A percentile compares a stretch with the other conserved stretches of the same genome.
phyloP scores from a whole-genome alignment of 805 yeast species.

The Wickerhamiella hasegawae region DNA sequence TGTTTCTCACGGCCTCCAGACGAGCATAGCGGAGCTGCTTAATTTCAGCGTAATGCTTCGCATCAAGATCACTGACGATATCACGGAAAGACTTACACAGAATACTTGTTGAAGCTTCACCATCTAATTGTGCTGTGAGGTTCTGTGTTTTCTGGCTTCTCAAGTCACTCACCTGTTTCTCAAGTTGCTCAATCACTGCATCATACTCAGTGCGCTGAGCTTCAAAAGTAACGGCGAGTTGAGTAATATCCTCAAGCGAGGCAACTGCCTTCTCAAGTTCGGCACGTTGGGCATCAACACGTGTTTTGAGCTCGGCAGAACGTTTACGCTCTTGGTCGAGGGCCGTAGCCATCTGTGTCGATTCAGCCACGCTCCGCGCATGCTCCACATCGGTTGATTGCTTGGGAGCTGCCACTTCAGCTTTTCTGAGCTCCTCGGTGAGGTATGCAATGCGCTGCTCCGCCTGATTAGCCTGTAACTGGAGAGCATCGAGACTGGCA shows the following conservation, averaged over 20 bases:
- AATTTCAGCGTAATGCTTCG: constrained; percentile 17
- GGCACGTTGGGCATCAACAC: constrained; percentile 17
- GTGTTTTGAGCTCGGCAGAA: constrained; percentile 16
- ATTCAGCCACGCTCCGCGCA: constrained; percentile 2
- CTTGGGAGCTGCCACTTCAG: not conserved
- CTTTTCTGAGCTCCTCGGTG: not conserved
- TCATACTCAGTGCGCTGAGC: constrained; percentile 14
- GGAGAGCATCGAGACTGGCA: constrained; percentile 8
- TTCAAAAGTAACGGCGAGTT: constrained; percentile 23
- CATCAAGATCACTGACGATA: constrained; percentile 18
- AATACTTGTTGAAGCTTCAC: constrained; percentile 14
- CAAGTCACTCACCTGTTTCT: constrained; percentile 14
- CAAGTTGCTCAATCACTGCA: constrained; percentile 13
- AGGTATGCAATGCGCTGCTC: constrained; percentile 10
- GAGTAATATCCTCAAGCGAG: constrained; percentile 23
- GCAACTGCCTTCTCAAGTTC: constrained; percentile 20
- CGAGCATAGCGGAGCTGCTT: constrained; percentile 9
- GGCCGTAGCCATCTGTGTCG: not conserved
- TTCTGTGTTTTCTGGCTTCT: constrained; percentile 10
- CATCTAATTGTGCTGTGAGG: not conserved
- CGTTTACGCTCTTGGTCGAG: constrained; percentile 10
- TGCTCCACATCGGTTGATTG: constrained; percentile 1
- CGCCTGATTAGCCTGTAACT: constrained; percentile 9
- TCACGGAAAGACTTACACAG: constrained; percentile 22
- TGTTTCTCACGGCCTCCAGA: no score